These are phyloP conservation scores for apple (Malus domestica) DNA, from an alignment of 306 rosid genomes.

Conservation along the genomic window DNA sequence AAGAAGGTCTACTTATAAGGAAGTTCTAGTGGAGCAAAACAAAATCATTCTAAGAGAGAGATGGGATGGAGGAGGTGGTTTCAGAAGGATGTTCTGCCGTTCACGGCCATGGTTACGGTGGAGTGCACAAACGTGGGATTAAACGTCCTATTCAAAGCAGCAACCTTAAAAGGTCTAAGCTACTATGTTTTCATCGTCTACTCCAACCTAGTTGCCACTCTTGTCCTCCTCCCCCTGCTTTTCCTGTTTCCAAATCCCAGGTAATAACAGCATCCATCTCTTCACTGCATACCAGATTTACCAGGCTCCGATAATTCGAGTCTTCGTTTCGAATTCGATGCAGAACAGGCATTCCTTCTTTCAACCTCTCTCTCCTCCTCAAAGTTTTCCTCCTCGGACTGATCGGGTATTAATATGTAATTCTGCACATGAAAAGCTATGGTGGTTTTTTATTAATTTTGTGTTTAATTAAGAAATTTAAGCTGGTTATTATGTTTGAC, in stretches of 20 bases:
- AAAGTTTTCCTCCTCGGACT: constrained; percentile 36
- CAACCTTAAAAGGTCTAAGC: constrained; percentile 36
- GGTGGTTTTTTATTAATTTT: not conserved
- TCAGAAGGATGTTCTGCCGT: constrained; percentile 38
- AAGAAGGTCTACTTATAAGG: too few species aligned
- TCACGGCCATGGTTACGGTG: constrained; percentile 34
- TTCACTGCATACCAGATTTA: not conserved
- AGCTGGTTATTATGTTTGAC: not conserved
- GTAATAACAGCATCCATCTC: constrained; percentile 3
- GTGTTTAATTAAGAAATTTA: not conserved
- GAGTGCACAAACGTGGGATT: constrained; percentile 49
- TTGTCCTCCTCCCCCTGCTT: constrained; percentile 41
- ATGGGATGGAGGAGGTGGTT: constrained; percentile 6
- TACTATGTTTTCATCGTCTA: constrained; percentile 49
- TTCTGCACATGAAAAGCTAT: not conserved
- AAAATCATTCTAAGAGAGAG: not conserved
- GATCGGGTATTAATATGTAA: constrained; percentile 31
- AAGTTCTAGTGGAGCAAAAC: not conserved
- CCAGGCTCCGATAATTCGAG: not conserved
- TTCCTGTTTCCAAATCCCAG: constrained; percentile 31
- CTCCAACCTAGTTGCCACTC: constrained; percentile 29
- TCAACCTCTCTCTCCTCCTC: constrained; percentile 23
- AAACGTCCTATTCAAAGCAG: constrained; percentile 46
- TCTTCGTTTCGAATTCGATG: not conserved
- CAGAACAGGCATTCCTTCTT: constrained; percentile 43